A percentile compares a stretch with the other conserved stretches of the same genome.
phyloP scores from a whole-genome alignment of 306 rosid genomes.

The Trifolium dubium region DNA sequence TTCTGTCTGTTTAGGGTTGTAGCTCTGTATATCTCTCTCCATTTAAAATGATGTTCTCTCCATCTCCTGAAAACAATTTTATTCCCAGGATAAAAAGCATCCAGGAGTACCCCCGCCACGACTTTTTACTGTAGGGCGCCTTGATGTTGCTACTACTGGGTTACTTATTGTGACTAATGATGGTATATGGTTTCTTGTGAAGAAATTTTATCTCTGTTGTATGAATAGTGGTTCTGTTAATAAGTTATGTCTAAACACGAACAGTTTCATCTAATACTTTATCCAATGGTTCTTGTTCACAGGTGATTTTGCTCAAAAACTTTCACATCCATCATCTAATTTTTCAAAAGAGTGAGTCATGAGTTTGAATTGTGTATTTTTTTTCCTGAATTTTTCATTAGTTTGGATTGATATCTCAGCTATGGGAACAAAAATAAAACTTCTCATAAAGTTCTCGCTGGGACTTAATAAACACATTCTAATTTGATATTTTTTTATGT shows the following conservation, averaged over 20 bases:
- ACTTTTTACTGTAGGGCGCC: constrained; percentile 91
- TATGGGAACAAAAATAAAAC: not conserved
- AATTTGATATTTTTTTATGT: not conserved
- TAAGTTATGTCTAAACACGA: not conserved
- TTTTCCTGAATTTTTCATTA: not conserved
- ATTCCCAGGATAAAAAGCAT: constrained; percentile 65
- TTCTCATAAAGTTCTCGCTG: not conserved
- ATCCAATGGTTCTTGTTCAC: constrained; percentile 43
- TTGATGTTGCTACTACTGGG: constrained; percentile 97
- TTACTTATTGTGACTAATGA: constrained; percentile 93
- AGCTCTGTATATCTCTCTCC: constrained; percentile 1
- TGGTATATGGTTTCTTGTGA: constrained; percentile 55
- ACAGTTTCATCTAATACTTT: constrained; percentile 38
- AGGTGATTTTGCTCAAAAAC: constrained; percentile 80
- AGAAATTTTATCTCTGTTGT: constrained; percentile 25
- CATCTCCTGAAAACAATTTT: not conserved
- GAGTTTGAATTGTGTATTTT: constrained; percentile 22
- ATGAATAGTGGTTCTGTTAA: constrained; percentile 10
- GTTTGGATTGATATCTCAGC: constrained; percentile 19
- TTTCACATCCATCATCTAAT: constrained; percentile 91
- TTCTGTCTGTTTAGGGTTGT: not conserved
- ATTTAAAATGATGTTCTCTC: constrained; percentile 14
- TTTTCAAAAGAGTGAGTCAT: constrained; percentile 82
- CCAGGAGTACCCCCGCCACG: constrained; percentile 76
- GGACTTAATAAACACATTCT: not conserved